A percentile compares a stretch with the other conserved stretches of the same genome.
phyloP scores from a whole-genome alignment of 441 rosid species.

The Pelargonium fulgidum region DNA sequence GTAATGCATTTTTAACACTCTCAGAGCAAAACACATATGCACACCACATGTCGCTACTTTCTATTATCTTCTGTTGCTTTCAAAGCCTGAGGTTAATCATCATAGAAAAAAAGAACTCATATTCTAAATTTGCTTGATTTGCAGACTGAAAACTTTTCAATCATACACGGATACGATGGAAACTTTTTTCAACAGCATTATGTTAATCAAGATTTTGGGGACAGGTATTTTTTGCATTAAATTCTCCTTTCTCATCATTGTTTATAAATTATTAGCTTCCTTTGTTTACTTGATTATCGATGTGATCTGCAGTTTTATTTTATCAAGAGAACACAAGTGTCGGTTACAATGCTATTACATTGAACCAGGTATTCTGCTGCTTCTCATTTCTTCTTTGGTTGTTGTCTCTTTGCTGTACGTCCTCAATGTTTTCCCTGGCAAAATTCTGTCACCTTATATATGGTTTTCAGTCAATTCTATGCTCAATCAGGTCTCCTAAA shows the following conservation, averaged over 20 bases:
- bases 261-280: neutral
- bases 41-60: neutral
- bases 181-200: slow-evolving; percentile 55
- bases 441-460: slow-evolving; percentile 5
- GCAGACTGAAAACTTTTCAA: slow-evolving; percentile 63
- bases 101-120: neutral
- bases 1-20: neutral
- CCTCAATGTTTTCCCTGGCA: slow-evolving; percentile 12
- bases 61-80: neutral
- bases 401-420: slow-evolving; percentile 11
- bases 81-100: neutral
- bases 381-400: slow-evolving; percentile 22
- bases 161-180: slow-evolving; percentile 68
- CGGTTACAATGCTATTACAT: slow-evolving; percentile 47
- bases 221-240: slow-evolving; percentile 35
- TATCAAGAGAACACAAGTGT: slow-evolving; percentile 22
- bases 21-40: neutral
- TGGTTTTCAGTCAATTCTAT: slow-evolving; percentile 24
- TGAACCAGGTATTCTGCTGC: slow-evolving; percentile 44
- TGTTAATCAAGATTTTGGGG: slow-evolving; percentile 29
- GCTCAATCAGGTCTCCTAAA: slow-evolving; percentile 47
- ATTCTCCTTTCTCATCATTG: neutral
- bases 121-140: slow-evolving; percentile 6
- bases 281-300: slow-evolving; percentile 6
- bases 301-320: slow-evolving; percentile 37